Evolutionary conservation across 306 rosid species (phyloP).

Genomic region (Ammopiptanthus mongolicus): DNA sequence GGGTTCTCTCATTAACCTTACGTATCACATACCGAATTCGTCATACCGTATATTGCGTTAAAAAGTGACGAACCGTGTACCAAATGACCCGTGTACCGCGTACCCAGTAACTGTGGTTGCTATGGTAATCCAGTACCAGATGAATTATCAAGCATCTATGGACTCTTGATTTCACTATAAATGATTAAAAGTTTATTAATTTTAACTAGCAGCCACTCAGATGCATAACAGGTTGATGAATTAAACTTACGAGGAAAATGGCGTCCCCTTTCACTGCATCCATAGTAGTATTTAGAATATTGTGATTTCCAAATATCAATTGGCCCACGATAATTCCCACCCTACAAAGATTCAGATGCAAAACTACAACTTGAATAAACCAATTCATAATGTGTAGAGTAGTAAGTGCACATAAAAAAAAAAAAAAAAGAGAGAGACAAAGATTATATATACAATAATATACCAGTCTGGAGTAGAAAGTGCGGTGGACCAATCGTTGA

Average conservation of each 20-base stretch:
- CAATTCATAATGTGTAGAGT: no score
- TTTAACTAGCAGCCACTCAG: no score
- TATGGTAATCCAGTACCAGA: neutral
- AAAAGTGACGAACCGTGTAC: no score
- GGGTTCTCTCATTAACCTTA: no score
- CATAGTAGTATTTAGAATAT: conserved; percentile 57
- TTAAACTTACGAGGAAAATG: conserved; percentile 53
- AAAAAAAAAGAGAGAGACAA: neutral
- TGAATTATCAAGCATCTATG: neutral
- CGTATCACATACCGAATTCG: no score
- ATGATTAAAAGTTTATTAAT: no score
- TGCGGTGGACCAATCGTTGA: conserved; percentile 56
- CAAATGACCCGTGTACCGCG: no score
- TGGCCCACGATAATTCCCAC: conserved; percentile 42
- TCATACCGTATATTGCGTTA: no score
- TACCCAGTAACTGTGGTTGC: no score
- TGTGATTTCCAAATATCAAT: conserved; percentile 83
- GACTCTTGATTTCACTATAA: neutral
- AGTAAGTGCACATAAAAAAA: no score
- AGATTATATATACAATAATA: neutral
- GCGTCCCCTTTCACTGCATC: conserved; percentile 73
- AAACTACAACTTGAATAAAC: neutral
- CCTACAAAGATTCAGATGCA: conserved; percentile 30
- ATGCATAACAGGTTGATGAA: neutral
- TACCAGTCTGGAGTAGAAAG: conserved; percentile 56